These are phyloP conservation scores for Trichoderma sp. DNA, from an alignment of 2,329 filamentous ascomycete genomes.

Conservation along the genomic window DNA sequence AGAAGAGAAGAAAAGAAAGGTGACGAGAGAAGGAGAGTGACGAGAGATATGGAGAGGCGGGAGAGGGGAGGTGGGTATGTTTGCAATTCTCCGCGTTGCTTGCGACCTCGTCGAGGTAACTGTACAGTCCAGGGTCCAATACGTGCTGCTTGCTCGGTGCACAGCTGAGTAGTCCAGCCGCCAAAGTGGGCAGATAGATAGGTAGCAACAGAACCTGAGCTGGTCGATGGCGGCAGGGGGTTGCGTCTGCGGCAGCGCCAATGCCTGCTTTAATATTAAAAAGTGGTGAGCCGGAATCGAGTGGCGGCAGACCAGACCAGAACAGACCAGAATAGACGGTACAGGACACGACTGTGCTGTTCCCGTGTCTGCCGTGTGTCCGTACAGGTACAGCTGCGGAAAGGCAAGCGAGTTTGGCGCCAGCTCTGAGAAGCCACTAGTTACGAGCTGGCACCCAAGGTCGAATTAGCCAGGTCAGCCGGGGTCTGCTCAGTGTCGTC, in stretches of 20 bases:
- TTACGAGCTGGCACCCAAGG: slow-evolving; percentile 24
- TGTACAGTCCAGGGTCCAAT: background rate
- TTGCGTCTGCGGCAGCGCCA: slow-evolving; percentile 9
- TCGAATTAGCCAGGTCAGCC: slow-evolving; percentile 24
- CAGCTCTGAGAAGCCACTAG: slow-evolving; percentile 21
- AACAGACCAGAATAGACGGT: background rate
- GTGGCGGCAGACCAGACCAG: background rate
- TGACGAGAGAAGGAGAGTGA: background rate
- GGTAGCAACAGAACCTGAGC: background rate
- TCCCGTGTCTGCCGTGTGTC: slow-evolving; percentile 13
- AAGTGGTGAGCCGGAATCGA: slow-evolving; percentile 10
- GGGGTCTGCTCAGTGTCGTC: slow-evolving; percentile 25
- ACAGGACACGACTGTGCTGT: too few relatives aligned
- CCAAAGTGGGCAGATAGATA: background rate
- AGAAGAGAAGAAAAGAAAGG: background rate
- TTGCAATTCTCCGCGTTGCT: background rate
- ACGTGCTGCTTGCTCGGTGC: background rate
- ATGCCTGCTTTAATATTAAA: background rate
- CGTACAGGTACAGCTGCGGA: background rate
- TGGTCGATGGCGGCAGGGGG: background rate
- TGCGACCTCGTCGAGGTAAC: background rate
- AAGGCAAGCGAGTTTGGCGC: slow-evolving; percentile 30
- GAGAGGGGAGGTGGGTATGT: background rate
- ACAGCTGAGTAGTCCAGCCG: background rate
- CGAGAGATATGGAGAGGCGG: background rate